Evolutionary conservation across 2,329 filamentous ascomycete genomes (phyloP).

Genomic region (Biscogniauxia sp.): DNA sequence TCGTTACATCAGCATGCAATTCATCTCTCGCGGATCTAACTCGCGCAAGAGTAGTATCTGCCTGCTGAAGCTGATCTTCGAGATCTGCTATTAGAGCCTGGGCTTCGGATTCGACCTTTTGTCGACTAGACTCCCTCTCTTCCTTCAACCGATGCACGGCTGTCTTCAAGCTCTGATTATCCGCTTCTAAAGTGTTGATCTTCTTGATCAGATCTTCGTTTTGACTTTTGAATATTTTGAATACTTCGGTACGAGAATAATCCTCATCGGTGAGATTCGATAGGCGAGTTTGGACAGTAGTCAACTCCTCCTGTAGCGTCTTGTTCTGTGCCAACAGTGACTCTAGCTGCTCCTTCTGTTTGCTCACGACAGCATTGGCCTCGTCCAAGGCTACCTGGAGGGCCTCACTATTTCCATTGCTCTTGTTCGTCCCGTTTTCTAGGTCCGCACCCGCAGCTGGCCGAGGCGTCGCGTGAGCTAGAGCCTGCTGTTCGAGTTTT

Average conservation of each 20-base stretch:
- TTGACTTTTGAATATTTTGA: conserved; percentile 86
- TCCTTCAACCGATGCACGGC: conserved; percentile 82
- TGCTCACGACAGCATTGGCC: conserved; percentile 70
- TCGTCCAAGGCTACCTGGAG: conserved; percentile 76
- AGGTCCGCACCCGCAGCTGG: conserved; percentile 41
- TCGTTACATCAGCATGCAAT: conserved; percentile 73
- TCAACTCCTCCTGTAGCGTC: conserved; percentile 73
- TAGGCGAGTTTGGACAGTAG: conserved; percentile 64
- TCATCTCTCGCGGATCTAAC: conserved; percentile 85
- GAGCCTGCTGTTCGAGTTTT: conserved; percentile 86
- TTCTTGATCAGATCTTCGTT: conserved; percentile 91
- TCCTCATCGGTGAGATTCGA: conserved; percentile 85
- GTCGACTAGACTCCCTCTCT: conserved; percentile 79
- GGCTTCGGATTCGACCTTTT: conserved; percentile 77
- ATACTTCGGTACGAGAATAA: conserved; percentile 87
- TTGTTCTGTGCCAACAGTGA: conserved; percentile 75
- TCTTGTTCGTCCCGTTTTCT: conserved; percentile 56
- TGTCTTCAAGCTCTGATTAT: conserved; percentile 79
- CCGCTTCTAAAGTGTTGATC: conserved; percentile 87
- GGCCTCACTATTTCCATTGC: conserved; percentile 59
- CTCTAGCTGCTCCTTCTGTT: conserved; percentile 87
- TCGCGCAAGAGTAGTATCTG: conserved; percentile 81
- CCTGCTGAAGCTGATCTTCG: conserved; percentile 75
- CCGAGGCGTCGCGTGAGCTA: conserved; percentile 60
- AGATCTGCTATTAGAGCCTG: conserved; percentile 71